Evolutionary conservation across 1,284 basidiomycete genomes (phyloP).

Genomic region (Ustilago nuda): DNA sequence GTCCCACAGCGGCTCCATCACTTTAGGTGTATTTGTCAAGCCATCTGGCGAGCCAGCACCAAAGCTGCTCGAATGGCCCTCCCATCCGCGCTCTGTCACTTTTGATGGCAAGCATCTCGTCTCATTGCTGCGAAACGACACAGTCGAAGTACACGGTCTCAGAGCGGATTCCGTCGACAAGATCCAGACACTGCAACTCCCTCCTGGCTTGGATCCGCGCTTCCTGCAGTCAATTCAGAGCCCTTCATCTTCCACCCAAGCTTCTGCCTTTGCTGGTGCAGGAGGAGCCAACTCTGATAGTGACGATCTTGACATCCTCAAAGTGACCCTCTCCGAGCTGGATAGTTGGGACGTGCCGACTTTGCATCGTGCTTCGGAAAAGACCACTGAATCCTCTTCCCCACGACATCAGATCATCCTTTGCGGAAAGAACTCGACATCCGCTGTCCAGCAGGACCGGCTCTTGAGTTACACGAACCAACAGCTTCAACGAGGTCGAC

Average conservation of each 20-base stretch:
- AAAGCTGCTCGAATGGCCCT: constrained; percentile 66
- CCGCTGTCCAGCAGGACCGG: constrained; percentile 28
- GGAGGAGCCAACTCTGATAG: neutral
- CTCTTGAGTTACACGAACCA: constrained; percentile 24
- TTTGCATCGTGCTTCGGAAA: constrained; percentile 18
- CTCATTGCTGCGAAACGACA: constrained; percentile 64
- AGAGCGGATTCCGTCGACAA: constrained; percentile 35
- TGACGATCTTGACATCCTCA: constrained; percentile 26
- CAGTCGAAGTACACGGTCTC: constrained; percentile 58
- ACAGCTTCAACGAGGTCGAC: constrained; percentile 35
- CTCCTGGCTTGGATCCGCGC: constrained; percentile 56
- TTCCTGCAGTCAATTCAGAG: constrained; percentile 40
- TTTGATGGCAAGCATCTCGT: constrained; percentile 50
- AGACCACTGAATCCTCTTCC: constrained; percentile 1
- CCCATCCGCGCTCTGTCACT: constrained; percentile 64
- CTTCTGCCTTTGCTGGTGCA: neutral
- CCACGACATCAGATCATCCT: constrained; percentile 26
- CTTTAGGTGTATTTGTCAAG: constrained; percentile 65
- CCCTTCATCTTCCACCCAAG: neutral
- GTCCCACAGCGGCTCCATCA: constrained; percentile 59
- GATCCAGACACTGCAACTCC: constrained; percentile 48
- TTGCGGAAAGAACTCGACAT: constrained; percentile 43
- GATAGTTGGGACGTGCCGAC: constrained; percentile 6
- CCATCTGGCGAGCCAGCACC: constrained; percentile 63
- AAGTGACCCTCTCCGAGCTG: constrained; percentile 20